Conservation (phyloP, 306 rosid species). For the Lathyrus oleraceus region DNA sequence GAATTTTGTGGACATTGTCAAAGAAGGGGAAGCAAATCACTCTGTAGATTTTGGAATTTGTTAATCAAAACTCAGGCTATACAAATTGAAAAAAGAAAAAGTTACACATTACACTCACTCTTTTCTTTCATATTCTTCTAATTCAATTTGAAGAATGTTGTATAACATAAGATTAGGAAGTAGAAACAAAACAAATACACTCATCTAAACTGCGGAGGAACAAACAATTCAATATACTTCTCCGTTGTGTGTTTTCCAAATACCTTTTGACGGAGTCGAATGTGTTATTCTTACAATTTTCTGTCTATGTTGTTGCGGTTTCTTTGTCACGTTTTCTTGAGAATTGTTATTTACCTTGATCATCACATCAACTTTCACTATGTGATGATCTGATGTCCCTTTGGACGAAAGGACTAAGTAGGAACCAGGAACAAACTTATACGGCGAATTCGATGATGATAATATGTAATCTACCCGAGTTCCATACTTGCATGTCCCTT, state of each 20-base stretch:
- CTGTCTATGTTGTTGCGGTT: constrained; percentile 44
- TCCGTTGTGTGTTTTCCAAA: constrained; percentile 57
- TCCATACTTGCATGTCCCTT: constrained; percentile 97
- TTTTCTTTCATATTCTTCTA: constrained; percentile 15
- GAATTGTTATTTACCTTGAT: constrained; percentile 37
- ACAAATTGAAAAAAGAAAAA: neutral
- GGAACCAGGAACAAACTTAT: constrained; percentile 82
- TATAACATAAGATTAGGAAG: constrained; percentile 26
- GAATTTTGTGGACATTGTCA: constrained; percentile 16
- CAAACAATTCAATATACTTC: constrained; percentile 13
- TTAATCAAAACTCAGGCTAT: constrained; percentile 34
- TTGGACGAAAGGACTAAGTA: constrained; percentile 89
- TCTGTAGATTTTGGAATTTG: neutral
- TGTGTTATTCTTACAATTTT: constrained; percentile 57
- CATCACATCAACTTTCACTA: constrained; percentile 75
- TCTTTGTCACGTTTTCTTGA: constrained; percentile 39
- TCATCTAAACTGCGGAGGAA: constrained; percentile 8
- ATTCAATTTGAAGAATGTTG: constrained; percentile 29
- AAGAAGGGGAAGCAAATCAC: constrained; percentile 28
- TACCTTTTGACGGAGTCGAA: constrained; percentile 55
- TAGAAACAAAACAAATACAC: constrained; percentile 11
- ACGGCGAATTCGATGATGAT: constrained; percentile 66
- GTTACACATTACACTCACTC: constrained; percentile 15
- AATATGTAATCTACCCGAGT: constrained; percentile 90
- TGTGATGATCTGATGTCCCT: constrained; percentile 98